Percentiles rank a stretch among this genome's conserved stretches.
phyloP scores from a whole-genome alignment of 2,329 filamentous ascomycete genomes.

The Claviceps cyperi region DNA sequence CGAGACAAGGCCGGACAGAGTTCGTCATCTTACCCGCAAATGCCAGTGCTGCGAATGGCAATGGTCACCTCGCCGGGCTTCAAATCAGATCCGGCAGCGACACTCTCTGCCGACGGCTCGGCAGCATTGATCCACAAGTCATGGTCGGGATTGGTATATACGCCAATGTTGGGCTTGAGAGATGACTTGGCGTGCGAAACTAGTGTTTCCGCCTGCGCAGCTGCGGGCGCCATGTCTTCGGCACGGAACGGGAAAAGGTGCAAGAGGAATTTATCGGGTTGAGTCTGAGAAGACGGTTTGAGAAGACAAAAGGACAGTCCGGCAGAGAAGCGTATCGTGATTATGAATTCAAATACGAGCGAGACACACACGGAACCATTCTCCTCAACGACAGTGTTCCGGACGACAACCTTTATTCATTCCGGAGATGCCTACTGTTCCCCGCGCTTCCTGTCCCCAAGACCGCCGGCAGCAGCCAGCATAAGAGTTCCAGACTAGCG shows the following conservation, averaged over 20 bases:
- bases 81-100: conserved; percentile 52
- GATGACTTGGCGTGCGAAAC: conserved; percentile 5
- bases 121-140: conserved; percentile 80
- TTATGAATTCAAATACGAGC: too few relatives aligned
- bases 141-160: conserved; percentile 88
- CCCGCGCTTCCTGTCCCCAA: not conserved
- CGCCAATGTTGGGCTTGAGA: conserved; percentile 76
- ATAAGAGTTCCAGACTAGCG: not conserved
- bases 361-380: too few relatives aligned
- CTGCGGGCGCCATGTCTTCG: conserved; percentile 1
- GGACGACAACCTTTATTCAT: not conserved
- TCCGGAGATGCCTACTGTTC: not conserved
- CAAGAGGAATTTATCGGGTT: too few relatives aligned
- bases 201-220: too few relatives aligned
- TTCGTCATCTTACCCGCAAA: conserved; percentile 57
- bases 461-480: not conserved
- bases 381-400: not conserved
- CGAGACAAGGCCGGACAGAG: not conserved
- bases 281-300: too few relatives aligned
- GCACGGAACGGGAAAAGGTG: not conserved
- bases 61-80: conserved; percentile 75
- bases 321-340: too few relatives aligned
- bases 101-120: conserved; percentile 59
- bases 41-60: conserved; percentile 85
- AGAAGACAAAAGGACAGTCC: too few relatives aligned